These are phyloP conservation scores for Globisporangium uncinulatum DNA, from an alignment of 352 stramenopile species.

Conservation along the genomic window DNA sequence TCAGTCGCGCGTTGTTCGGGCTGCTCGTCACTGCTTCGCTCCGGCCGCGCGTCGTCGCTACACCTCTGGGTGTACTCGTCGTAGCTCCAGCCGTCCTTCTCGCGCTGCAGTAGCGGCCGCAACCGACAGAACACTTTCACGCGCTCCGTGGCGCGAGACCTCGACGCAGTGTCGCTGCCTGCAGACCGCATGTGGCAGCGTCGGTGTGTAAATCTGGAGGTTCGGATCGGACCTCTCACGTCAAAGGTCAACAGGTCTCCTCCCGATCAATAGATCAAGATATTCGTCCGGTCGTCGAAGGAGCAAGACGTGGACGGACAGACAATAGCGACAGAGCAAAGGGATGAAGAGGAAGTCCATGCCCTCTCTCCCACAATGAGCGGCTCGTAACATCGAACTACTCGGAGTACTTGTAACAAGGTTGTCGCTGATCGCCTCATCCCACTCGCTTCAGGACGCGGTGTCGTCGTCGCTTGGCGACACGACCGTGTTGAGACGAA, in stretches of 20 bases:
- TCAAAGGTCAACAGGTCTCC: too few species aligned
- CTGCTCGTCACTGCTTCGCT: conserved; percentile 8
- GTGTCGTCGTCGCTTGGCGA: neutral
- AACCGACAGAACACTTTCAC: conserved; percentile 71
- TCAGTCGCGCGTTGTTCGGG: conserved; percentile 3
- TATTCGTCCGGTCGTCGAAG: too few species aligned
- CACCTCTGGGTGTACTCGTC: conserved; percentile 43
- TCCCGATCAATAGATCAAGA: too few species aligned
- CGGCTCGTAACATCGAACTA: too few species aligned
- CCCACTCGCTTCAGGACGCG: neutral
- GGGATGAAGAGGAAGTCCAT: too few species aligned
- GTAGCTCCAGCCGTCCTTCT: conserved; percentile 57
- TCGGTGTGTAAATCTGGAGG: neutral
- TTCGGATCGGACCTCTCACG: too few species aligned
- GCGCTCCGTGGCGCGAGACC: conserved; percentile 21
- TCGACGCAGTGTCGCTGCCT: neutral
- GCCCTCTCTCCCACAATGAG: too few species aligned
- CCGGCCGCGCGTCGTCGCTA: conserved; percentile 12
- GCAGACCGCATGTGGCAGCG: neutral
- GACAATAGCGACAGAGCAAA: too few species aligned
- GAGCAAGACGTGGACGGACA: too few species aligned
- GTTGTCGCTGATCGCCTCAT: too few species aligned
- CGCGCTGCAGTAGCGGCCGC: conserved; percentile 48
- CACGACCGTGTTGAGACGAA: conserved; percentile 38
- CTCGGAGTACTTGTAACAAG: too few species aligned